Percentiles rank a stretch among this genome's conserved stretches.
Evolutionary conservation across 2,329 filamentous ascomycete species (phyloP).

Genomic region (Neocucurbitaria cava): DNA sequence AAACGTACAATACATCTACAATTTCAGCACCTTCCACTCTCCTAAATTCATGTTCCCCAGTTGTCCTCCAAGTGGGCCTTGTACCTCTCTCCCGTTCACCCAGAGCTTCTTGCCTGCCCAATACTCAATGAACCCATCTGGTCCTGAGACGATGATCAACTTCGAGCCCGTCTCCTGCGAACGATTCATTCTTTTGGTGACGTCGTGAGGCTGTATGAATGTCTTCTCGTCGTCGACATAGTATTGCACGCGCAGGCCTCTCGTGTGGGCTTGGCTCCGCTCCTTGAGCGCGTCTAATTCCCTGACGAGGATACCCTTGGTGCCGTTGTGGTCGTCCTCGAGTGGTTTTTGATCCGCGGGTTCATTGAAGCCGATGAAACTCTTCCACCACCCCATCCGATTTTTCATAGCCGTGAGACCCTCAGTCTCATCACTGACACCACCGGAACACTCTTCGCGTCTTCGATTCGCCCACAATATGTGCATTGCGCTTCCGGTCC

Average conservation of each 20-base stretch:
- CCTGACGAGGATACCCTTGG: conserved; percentile 61
- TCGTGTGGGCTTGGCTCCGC: conserved; percentile 20
- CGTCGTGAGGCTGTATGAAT: conserved; percentile 60
- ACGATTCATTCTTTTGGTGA: conserved; percentile 37
- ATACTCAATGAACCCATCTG: conserved; percentile 84
- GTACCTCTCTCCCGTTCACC: conserved; percentile 73
- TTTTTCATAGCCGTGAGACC: conserved; percentile 7
- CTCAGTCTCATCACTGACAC: conserved; percentile 58
- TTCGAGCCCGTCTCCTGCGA: conserved; percentile 58
- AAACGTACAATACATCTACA: conserved; percentile 48
- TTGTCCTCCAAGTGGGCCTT: conserved; percentile 76
- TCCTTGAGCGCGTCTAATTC: conserved; percentile 70
- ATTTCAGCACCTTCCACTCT: conserved; percentile 66
- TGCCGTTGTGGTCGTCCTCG: conserved; percentile 3
- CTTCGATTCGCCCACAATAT: conserved; percentile 84
- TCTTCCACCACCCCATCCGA: conserved; percentile 37
- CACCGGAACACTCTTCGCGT: conserved; percentile 70
- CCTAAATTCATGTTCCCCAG: conserved; percentile 66
- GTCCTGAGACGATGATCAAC: conserved; percentile 85
- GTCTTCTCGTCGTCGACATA: conserved; percentile 82
- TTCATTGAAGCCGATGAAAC: conserved; percentile 28
- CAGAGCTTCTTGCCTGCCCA: conserved; percentile 83
- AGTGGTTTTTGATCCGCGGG: conserved; percentile 6
- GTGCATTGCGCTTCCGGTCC: conserved; percentile 59
- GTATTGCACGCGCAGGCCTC: conserved; percentile 66